A percentile compares a stretch with the other conserved stretches of the same genome.
phyloP scores from a whole-genome alignment of 1,284 basidiomycete species.

The Malassezia caprae region DNA sequence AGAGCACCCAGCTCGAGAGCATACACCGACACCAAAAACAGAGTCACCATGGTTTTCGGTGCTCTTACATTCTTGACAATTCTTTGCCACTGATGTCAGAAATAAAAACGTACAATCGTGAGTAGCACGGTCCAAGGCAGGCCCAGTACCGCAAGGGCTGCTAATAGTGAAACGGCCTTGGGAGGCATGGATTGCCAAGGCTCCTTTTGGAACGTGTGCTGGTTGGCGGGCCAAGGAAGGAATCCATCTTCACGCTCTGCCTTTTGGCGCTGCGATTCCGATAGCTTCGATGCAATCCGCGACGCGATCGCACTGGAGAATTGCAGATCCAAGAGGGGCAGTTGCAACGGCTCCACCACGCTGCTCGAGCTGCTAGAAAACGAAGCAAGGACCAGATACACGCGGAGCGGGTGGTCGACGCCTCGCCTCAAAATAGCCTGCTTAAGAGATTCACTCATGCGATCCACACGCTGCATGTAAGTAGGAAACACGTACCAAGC shows the following conservation, averaged over 20 bases:
- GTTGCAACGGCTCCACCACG: neutral
- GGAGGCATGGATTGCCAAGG: slow-evolving; percentile 18
- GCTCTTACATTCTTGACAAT: neutral
- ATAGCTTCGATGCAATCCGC: neutral
- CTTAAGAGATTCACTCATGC: neutral
- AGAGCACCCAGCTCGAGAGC: slow-evolving; percentile 2
- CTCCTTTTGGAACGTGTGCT: slow-evolving; percentile 14
- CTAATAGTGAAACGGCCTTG: neutral
- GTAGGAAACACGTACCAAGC: neutral
- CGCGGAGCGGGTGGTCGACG: neutral
- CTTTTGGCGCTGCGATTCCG: neutral
- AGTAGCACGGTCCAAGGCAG: slow-evolving; percentile 6
- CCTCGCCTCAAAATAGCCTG: neutral
- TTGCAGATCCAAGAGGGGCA: slow-evolving; percentile 5
- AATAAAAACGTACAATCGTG: neutral
- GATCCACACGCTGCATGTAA: slow-evolving; percentile 11
- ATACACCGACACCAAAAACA: neutral
- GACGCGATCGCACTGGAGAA: neutral
- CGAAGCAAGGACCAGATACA: slow-evolving; percentile 6
- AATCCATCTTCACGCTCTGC: slow-evolving; percentile 11
- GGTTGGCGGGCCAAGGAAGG: neutral
- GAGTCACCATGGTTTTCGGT: neutral
- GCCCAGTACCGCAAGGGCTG: neutral
- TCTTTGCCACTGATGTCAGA: neutral
- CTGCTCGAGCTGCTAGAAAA: neutral